Evolutionary conservation across 2,329 filamentous ascomycete species (phyloP).

Genomic region (Fusarium nematophilum): DNA sequence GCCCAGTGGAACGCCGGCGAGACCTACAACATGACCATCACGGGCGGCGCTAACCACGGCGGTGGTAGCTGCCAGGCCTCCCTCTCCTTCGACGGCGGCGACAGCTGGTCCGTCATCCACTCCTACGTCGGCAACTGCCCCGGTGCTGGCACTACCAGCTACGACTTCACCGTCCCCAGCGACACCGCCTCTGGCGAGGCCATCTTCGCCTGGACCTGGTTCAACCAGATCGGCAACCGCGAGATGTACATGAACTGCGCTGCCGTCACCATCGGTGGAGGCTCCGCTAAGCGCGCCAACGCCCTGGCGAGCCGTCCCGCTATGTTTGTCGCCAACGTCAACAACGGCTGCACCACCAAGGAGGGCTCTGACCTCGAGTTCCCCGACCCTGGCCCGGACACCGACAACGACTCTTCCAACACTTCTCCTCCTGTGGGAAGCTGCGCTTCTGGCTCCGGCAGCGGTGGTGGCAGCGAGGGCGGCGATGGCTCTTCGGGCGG

Average conservation of each 20-base stretch:
- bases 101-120: slow-evolving; percentile 75
- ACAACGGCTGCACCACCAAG: slow-evolving; percentile 67
- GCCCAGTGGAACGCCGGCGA: slow-evolving; percentile 72
- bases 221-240: slow-evolving; percentile 80
- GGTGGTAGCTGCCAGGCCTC: slow-evolving; percentile 83
- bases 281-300: slow-evolving; percentile 48
- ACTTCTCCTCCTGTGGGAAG: slow-evolving; percentile 52
- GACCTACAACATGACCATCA: slow-evolving; percentile 71
- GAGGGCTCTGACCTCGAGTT: slow-evolving; percentile 71
- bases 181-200: slow-evolving; percentile 71
- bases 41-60: slow-evolving; percentile 70
- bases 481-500: slow-evolving; percentile 9
- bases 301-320: slow-evolving; percentile 69
- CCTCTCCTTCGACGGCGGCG: slow-evolving; percentile 78
- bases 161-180: slow-evolving; percentile 73
- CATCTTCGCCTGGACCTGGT: slow-evolving; percentile 81
- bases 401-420: slow-evolving; percentile 53
- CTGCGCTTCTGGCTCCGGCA: slow-evolving; percentile 39
- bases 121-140: slow-evolving; percentile 68
- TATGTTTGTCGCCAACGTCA: slow-evolving; percentile 79
- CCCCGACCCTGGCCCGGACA: slow-evolving; percentile 72
- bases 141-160: slow-evolving; percentile 58
- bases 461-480: slow-evolving; percentile 2
- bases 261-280: slow-evolving; percentile 68
- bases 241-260: slow-evolving; percentile 93